Evolutionary conservation across 805 yeast species (phyloP).

Genomic region (Saccharomycopsis schoenii): DNA sequence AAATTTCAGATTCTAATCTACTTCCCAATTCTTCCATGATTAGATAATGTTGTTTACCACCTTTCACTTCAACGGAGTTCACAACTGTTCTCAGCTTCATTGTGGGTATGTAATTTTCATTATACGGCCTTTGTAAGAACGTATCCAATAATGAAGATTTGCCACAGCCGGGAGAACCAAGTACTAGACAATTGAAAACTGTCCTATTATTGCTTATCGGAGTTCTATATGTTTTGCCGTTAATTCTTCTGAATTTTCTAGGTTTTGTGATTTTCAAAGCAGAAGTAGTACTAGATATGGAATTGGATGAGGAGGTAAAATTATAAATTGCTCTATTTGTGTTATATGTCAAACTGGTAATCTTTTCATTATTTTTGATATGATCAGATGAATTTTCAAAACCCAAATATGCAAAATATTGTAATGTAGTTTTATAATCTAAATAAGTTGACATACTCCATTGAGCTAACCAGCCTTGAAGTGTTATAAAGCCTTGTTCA

Average conservation of each 20-base stretch:
- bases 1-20: conserved; percentile 70
- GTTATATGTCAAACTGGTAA: conserved; percentile 18
- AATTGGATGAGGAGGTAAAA: not conserved
- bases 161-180: conserved; percentile 84
- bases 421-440: conserved; percentile 74
- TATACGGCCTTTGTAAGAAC: conserved; percentile 64
- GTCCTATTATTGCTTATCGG: conserved; percentile 64
- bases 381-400: conserved; percentile 40
- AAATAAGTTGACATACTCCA: conserved; percentile 95
- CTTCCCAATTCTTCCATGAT: conserved; percentile 79
- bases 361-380: conserved; percentile 21
- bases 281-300: conserved; percentile 23
- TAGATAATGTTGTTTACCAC: conserved; percentile 91
- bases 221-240: conserved; percentile 58
- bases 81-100: conserved; percentile 74
- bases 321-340: not conserved
- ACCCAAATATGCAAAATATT: conserved; percentile 84
- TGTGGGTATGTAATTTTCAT: conserved; percentile 71
- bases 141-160: conserved; percentile 77
- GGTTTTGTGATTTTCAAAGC: conserved; percentile 80
- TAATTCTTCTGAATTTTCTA: conserved; percentile 55
- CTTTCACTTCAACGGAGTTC: conserved; percentile 84
- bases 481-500: conserved; percentile 79
- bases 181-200: conserved; percentile 79
- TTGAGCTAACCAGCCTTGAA: conserved; percentile 98